phyloP scores from a whole-genome alignment of 768 basidiomycete species.

The Crucibulum laeve region DNA sequence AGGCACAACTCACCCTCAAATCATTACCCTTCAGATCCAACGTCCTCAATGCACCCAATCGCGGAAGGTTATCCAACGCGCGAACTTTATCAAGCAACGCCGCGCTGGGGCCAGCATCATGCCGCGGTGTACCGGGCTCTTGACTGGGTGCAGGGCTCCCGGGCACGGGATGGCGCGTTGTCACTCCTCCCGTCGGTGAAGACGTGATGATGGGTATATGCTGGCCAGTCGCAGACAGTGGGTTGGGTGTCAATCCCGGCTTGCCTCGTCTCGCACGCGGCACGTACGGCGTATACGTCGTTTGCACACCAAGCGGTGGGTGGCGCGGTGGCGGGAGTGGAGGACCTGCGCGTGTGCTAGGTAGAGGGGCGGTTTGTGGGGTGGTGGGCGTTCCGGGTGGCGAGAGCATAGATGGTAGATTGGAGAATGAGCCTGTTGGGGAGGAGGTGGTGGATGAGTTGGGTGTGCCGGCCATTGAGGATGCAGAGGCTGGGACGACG shows the following conservation, averaged over 20 bases:
- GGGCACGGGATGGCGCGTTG: conserved; percentile 35
- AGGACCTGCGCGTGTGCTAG: conserved; percentile 22
- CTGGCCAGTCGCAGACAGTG: conserved; percentile 38
- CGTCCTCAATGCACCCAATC: conserved; percentile 82
- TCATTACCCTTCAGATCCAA: conserved; percentile 93
- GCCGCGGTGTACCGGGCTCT: conserved; percentile 20
- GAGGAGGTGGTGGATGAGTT: conserved; percentile 24
- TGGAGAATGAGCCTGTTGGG: conserved; percentile 17
- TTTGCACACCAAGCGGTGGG: conserved; percentile 48
- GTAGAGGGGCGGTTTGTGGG: conserved; percentile 14
- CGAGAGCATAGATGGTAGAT: conserved; percentile 22
- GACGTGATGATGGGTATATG: conserved; percentile 68
- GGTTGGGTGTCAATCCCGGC: conserved; percentile 36
- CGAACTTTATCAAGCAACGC: conserved; percentile 85
- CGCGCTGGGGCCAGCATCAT: conserved; percentile 55
- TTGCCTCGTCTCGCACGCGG: conserved; percentile 53
- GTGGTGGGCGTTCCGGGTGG: conserved; percentile 22
- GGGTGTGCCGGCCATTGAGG: conserved; percentile 34
- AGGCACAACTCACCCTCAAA: conserved; percentile 65
- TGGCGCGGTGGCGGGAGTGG: conserved; percentile 35
- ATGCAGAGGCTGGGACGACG: conserved; percentile 42
- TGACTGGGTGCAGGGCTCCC: conserved; percentile 13
- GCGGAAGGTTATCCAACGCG: conserved; percentile 82
- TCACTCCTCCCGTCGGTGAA: conserved; percentile 50
- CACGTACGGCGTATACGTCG: conserved; percentile 82